These are phyloP conservation scores for Fusarium tanahbumbuense DNA, from an alignment of 2,329 filamentous ascomycete genomes.

Conservation along the genomic window DNA sequence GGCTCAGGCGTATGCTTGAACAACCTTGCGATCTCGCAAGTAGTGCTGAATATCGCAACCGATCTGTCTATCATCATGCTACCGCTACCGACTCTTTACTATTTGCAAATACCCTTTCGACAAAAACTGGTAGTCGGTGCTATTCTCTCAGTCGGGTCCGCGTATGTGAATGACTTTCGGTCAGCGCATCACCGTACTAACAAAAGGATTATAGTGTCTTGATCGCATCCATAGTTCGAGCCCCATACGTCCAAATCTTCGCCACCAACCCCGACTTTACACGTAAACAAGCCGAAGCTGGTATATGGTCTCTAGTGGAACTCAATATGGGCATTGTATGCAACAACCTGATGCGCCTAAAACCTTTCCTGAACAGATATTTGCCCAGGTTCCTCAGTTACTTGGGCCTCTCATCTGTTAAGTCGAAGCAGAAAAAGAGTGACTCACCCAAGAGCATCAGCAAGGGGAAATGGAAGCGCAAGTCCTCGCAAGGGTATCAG, in stretches of 20 bases:
- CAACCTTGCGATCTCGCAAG: background rate
- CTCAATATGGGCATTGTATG: constrained; percentile 7
- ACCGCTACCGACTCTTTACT: background rate
- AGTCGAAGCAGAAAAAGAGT: background rate
- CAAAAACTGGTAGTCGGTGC: background rate
- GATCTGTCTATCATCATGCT: background rate
- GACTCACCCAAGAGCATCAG: background rate
- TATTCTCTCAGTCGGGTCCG: background rate
- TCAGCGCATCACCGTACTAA: background rate
- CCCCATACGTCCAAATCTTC: background rate
- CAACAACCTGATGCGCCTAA: background rate
- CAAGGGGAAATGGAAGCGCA: background rate
- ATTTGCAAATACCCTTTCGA: background rate
- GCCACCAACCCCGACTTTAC: background rate
- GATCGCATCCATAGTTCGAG: background rate
- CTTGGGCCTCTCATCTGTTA: background rate
- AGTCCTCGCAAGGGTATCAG: background rate
- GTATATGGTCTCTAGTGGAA: constrained; percentile 1
- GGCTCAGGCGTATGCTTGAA: background rate
- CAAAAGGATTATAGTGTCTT: background rate
- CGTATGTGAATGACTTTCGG: background rate
- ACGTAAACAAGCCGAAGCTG: background rate
- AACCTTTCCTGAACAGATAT: background rate
- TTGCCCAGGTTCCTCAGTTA: background rate
- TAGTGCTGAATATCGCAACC: background rate